Evolutionary conservation across 2,329 filamentous ascomycete genomes (phyloP).

Genomic region (Dothidotthia symphoricarpi): DNA sequence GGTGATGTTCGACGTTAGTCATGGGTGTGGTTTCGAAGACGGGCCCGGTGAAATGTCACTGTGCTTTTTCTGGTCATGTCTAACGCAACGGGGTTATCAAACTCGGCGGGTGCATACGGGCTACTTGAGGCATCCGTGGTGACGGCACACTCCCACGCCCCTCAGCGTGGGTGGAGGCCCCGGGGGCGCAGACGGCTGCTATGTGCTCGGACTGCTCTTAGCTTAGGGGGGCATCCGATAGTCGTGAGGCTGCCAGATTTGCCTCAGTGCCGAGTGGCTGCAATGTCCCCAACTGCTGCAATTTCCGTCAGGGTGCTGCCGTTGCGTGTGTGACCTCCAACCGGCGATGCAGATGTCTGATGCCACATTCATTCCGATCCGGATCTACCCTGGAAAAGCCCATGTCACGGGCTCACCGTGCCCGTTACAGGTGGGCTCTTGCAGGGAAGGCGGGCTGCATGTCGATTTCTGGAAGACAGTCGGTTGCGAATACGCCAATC

Average conservation of each 20-base stretch:
- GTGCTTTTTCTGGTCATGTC: conserved; percentile 30
- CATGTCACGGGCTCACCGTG: conserved; percentile 21
- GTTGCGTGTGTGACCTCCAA: conserved; percentile 32
- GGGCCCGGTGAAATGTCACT: conserved; percentile 9
- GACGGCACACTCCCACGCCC: conserved; percentile 30
- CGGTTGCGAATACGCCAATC: conserved; percentile 25
- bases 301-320: conserved; percentile 32
- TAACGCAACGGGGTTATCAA: conserved; percentile 18
- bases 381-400: conserved; percentile 9
- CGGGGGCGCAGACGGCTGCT: conserved; percentile 16
- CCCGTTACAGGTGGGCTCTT: conserved; percentile 19
- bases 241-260: conserved; percentile 26
- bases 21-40: conserved; percentile 34
- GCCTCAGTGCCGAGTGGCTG: conserved; percentile 19
- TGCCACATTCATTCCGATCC: conserved; percentile 19
- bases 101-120: conserved; percentile 13
- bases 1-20: conserved; percentile 16
- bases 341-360: conserved; percentile 22
- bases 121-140: conserved; percentile 22
- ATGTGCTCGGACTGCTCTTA: conserved; percentile 14
- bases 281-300: conserved; percentile 30
- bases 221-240: conserved; percentile 4
- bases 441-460: conserved; percentile 21
- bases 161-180: conserved; percentile 14
- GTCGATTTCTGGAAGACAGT: conserved; percentile 39